Percentiles rank a stretch among this genome's conserved stretches.
Conservation (phyloP, 2,329 filamentous ascomycete genomes). For the Neoarthrinium moseri region DNA sequence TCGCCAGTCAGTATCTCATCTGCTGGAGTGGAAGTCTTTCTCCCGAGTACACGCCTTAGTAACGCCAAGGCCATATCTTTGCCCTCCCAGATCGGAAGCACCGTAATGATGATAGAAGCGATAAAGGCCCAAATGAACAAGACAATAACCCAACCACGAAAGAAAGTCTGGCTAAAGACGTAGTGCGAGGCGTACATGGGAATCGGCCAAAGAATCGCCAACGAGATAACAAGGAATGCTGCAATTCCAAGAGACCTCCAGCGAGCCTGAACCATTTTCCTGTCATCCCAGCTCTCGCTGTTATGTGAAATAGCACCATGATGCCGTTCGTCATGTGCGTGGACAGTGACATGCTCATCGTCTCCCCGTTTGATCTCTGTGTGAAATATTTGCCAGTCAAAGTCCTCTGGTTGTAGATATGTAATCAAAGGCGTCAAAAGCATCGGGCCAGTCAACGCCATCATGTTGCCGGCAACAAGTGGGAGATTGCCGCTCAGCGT, state of each 20-base stretch:
- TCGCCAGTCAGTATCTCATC: no score
- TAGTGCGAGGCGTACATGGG: slow-evolving; percentile 27
- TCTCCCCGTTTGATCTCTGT: background rate
- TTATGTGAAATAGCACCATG: background rate
- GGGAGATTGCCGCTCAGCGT: background rate
- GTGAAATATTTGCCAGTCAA: slow-evolving; percentile 1
- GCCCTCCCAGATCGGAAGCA: slow-evolving; percentile 80
- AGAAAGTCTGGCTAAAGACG: slow-evolving; percentile 52
- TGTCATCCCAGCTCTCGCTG: background rate
- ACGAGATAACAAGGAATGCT: slow-evolving; percentile 60
- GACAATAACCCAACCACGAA: slow-evolving; percentile 74
- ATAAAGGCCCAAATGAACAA: slow-evolving; percentile 77
- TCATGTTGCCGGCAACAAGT: slow-evolving; percentile 2
- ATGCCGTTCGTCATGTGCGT: background rate
- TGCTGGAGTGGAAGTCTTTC: no score
- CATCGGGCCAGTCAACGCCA: background rate
- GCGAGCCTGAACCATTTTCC: background rate
- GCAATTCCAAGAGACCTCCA: slow-evolving; percentile 33
- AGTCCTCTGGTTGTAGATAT: background rate
- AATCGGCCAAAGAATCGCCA: slow-evolving; percentile 28
- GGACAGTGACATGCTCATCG: background rate
- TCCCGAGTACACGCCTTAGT: no score
- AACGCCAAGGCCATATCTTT: no score
- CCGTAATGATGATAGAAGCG: slow-evolving; percentile 66
- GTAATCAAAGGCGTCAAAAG: background rate